Evolutionary conservation across 2,329 filamentous ascomycete species (phyloP), one percentile per base, ranked within the genome.

Genomic region (Basipetospora chlamydospora): DNA sequence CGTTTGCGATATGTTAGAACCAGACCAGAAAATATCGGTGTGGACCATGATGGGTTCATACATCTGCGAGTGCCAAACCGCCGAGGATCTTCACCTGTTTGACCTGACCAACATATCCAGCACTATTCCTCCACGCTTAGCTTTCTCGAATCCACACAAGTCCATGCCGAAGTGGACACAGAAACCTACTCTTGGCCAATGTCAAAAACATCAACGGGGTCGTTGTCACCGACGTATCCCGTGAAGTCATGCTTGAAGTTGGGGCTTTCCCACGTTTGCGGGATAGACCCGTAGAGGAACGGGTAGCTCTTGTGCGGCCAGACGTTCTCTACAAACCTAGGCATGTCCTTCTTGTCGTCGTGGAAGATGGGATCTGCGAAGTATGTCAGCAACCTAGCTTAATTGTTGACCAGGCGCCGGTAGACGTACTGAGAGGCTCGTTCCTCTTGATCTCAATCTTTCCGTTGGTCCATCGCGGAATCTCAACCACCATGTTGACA

Each of bases 301-400:
- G 59, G 60, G 26, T 63, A 63, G 0, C 56, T 50, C 46, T 57
- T 60, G 46, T 61, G 58, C 26, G 60, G 59, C 57, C 57, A 63
- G 8, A 62, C 51, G 18, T 50, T 60, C 35, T 58, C 54, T 10
- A 63, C 57, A 16, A 57, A 63, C 17, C 59, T 50, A 11, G 53
- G 54, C 22, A 46, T 42, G 2, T 50, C 44, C 11, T 57, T 51
- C 33, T 54, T 52, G n/a, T 53, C 49, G n/a, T 62, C 59, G 21
- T 62, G 59, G 22, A 55, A 55, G 37, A 62, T 58, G 26, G 59
- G 59, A 38, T 61, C 56, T 57, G n/a, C 26, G n/a, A 31, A 15
- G 12, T 5, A 37, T 25, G n/a, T 12, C 20, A 26, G 23, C 6
- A 15, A 13, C 5, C 4, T 22, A 15, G 17, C 8, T 18, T 20